Base-by-base conservation (phyloP, 352 stramenopile species). In the Phytopythium aichiense region DNA sequence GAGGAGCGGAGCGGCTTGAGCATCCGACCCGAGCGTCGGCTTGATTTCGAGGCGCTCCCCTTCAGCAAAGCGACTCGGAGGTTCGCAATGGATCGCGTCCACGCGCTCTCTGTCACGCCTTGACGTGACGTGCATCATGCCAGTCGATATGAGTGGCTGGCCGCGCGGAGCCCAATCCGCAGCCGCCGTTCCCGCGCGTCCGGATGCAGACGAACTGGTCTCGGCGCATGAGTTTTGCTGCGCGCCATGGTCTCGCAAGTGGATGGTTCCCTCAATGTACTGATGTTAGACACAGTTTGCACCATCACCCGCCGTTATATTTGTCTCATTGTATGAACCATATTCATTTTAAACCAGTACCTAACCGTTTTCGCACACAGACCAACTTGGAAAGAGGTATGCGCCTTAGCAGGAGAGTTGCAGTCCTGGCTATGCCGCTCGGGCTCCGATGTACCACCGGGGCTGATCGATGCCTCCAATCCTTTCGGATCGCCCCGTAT, bases 111-210 rank as follows among this genome's bases (percentile, higher is more conserved):
- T 45, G 38, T 20, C 38, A 16, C 38, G 38, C 38, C 13, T 45
- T 45, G 38, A 20, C 49, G 49, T 55, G 49, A 55, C 49, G 49
- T 55, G 28, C 49, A 55, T 8, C 6, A 22, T 22, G 31, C 37
- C 49, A 23, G 7, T 55, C 49, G 49, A 38, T 40, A 22, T 40
- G 49, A 55, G 25, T 55, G 49, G 49, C 45, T 52, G 33, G 33
- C 33, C 33, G 5, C 33, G 1, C 33, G 33, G 33, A 38, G 11
- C 7, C 33, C 33, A 38, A 38, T 38, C 33, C 33, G 33, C 33
- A 38, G 33, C 33, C 33, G 33, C 33, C 33, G 33, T 38, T 38
- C 25, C 25, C 33, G 33, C 33, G 7, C 33, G 33, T 52, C 45
- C n/a, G 45, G 45, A 52, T 55, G 49, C 25, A 33, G 28, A 37